A percentile compares a stretch with the other conserved stretches of the same genome.
Evolutionary conservation across 2,329 filamentous ascomycete species (phyloP).

Genomic region (Aureobasidium sp.): DNA sequence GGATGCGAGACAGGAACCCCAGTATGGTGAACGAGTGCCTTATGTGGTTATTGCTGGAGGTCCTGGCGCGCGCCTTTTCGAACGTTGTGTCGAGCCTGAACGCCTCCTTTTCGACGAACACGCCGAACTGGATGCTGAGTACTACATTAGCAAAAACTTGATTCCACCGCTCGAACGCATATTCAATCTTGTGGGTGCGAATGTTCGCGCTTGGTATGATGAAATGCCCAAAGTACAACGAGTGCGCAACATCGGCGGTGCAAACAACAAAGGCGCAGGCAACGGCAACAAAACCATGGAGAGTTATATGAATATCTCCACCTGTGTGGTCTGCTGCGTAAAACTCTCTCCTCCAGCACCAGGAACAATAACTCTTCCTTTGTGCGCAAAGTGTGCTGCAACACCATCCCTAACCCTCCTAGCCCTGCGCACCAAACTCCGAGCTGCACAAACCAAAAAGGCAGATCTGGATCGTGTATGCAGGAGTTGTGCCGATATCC

Average conservation of each 20-base stretch:
- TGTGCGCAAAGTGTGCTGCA: slow-evolving; percentile 54
- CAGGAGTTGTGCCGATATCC: slow-evolving; percentile 67
- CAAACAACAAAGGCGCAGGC: slow-evolving; percentile 13
- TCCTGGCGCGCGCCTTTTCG: slow-evolving; percentile 75
- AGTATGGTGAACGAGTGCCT: slow-evolving; percentile 90
- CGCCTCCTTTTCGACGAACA: slow-evolving; percentile 69
- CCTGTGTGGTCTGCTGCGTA: slow-evolving; percentile 68
- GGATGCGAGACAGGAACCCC: slow-evolving; percentile 80
- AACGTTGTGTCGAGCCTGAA: slow-evolving; percentile 85
- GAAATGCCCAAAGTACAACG: slow-evolving; percentile 91
- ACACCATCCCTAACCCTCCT: slow-evolving; percentile 56
- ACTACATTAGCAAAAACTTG: slow-evolving; percentile 93
- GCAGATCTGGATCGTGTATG: slow-evolving; percentile 64
- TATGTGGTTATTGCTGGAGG: slow-evolving; percentile 89
- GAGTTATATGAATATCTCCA: slow-evolving; percentile 76
- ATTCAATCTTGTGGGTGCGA: slow-evolving; percentile 91
- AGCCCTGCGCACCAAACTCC: slow-evolving; percentile 55
- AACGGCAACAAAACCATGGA: slow-evolving; percentile 63
- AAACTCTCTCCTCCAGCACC: slow-evolving; percentile 42
- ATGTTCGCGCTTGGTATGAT: slow-evolving; percentile 85
- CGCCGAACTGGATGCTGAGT: slow-evolving; percentile 80
- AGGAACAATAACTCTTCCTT: slow-evolving; percentile 29
- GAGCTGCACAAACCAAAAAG: slow-evolving; percentile 55
- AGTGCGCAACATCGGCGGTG: slow-evolving; percentile 53
- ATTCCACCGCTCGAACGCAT: slow-evolving; percentile 94